Evolutionary conservation across 148 eudicot genomes (phyloP).

Genomic region (Diospyros kaki): DNA sequence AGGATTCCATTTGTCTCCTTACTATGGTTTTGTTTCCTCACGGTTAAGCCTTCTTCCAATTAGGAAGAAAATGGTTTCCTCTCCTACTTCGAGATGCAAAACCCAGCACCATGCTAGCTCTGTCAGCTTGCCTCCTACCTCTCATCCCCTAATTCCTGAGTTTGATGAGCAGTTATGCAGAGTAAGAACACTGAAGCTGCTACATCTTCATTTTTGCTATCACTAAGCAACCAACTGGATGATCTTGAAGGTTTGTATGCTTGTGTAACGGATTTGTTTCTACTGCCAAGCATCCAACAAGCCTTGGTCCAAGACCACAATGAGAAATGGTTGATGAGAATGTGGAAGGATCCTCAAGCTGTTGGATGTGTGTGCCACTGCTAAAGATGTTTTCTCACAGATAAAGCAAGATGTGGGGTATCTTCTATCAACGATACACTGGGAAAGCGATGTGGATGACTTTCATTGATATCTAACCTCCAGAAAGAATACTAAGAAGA

Average conservation of each 20-base stretch:
- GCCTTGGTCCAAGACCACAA: conserved; percentile 10
- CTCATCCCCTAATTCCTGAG: conserved; percentile 20
- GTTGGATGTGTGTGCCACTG: conserved; percentile 21
- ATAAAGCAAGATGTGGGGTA: conserved; percentile 14
- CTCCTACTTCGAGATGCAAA: conserved; percentile 8
- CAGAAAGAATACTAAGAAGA: conserved; percentile 19
- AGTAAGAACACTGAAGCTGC: conserved; percentile 17
- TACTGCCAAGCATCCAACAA: conserved; percentile 27
- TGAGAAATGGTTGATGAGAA: conserved; percentile 18
- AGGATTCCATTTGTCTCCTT: no score
- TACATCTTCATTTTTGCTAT: conserved; percentile 13
- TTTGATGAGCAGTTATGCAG: conserved; percentile 23
- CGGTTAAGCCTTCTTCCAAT: not conserved
- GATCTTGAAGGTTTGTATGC: conserved; percentile 19
- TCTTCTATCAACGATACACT: conserved; percentile 17
- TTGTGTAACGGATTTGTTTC: conserved; percentile 30
- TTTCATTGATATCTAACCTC: conserved; percentile 4
- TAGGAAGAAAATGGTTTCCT: conserved; percentile 4
- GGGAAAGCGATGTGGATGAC: conserved; percentile 1
- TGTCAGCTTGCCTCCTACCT: conserved; percentile 19
- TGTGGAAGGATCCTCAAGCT: conserved; percentile 18
- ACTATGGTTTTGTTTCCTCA: no score
- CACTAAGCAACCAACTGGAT: conserved; percentile 14
- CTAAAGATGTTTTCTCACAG: conserved; percentile 18
- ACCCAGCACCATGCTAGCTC: conserved; percentile 18